phyloP scores from a whole-genome alignment of 2,329 filamentous ascomycete species.

The Emergomyces orientalis region DNA sequence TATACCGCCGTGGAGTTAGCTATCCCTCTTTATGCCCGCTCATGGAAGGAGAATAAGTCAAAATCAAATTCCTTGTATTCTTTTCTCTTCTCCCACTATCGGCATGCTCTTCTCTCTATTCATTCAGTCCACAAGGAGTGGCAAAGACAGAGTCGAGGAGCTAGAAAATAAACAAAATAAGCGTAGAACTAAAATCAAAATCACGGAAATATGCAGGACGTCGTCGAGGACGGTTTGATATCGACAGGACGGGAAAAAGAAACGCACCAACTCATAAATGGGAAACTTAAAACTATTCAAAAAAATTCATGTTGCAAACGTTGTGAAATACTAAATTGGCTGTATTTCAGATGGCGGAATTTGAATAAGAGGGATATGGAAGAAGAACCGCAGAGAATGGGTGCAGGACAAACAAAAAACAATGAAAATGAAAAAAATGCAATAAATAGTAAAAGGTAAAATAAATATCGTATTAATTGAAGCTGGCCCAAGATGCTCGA shows the following conservation, averaged over 20 bases:
- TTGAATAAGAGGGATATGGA: neutral
- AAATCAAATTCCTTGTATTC: neutral
- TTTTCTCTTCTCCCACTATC: neutral
- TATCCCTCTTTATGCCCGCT: neutral
- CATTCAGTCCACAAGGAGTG: neutral
- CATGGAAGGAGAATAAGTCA: neutral
- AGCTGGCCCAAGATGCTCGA: neutral
- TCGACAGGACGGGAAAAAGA: no score
- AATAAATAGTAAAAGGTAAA: neutral
- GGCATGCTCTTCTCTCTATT: neutral
- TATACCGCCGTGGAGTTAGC: neutral
- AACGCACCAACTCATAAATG: no score
- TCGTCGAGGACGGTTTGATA: no score
- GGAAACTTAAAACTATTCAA: no score
- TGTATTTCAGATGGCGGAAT: neutral
- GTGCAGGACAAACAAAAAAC: neutral
- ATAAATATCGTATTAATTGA: neutral
- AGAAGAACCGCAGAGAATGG: neutral
- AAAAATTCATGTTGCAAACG: neutral
- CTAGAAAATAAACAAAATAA: no score
- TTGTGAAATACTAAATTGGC: neutral
- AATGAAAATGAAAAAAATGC: neutral
- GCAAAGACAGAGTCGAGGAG: no score
- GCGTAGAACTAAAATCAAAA: no score
- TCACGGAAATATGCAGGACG: no score